Conservation (phyloP, 75 land plant species). For the Selaginella tamariscina region DNA sequence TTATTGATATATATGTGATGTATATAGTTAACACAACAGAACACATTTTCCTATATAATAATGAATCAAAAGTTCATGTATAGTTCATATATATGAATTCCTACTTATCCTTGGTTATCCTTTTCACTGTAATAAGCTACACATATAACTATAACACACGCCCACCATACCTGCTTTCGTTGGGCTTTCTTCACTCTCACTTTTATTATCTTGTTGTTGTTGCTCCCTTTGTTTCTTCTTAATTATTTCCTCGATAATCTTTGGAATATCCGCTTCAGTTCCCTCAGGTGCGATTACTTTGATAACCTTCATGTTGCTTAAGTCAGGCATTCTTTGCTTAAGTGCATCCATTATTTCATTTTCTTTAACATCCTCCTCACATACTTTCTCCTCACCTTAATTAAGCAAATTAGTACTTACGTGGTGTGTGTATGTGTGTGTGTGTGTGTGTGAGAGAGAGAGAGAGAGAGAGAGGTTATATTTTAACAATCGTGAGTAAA, state of each 20-base stretch:
- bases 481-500: no score
- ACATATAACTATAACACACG: slow-evolving; percentile 12
- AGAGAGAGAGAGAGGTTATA: no score
- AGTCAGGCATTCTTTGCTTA: slow-evolving; percentile 65
- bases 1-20: no score
- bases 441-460: no score
- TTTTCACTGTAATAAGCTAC: slow-evolving; percentile 20
- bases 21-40: slow-evolving; percentile 8
- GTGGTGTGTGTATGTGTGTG: no score
- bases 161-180: neutral
- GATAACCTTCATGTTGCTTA: slow-evolving; percentile 61
- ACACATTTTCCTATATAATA: no score
- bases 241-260: slow-evolving; percentile 25
- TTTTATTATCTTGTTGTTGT: neutral
- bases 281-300: slow-evolving; percentile 48
- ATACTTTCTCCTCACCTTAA: slow-evolving; percentile 19
- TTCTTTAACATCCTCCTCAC: slow-evolving; percentile 26
- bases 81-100: slow-evolving; percentile 21
- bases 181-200: neutral
- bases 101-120: slow-evolving; percentile 26
- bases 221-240: neutral
- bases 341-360: slow-evolving; percentile 56
- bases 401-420: no score
- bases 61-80: no score
- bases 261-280: slow-evolving; percentile 32